A percentile compares a stretch with the other conserved stretches of the same genome.
Conservation (phyloP, 306 rosid species). For the Prosopis cineraria region DNA sequence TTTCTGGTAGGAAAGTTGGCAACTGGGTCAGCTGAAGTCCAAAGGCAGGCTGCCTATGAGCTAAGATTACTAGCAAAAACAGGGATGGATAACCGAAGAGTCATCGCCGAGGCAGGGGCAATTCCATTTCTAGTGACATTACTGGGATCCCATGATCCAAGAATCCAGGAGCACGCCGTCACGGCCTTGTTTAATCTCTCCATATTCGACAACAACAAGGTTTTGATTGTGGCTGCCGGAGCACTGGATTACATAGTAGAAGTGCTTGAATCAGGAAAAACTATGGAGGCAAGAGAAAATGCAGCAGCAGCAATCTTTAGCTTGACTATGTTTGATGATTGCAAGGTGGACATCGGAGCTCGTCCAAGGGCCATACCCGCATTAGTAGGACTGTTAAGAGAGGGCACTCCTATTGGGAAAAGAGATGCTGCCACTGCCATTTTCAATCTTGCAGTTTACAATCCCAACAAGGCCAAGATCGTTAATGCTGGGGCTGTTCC, state of each 20-base stretch:
- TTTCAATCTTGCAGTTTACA: conserved; percentile 71
- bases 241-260: conserved; percentile 72
- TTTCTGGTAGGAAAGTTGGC: conserved; percentile 95
- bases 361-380: conserved; percentile 70
- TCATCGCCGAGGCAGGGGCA: conserved; percentile 92
- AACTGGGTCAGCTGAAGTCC: conserved; percentile 82
- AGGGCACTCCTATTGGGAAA: conserved; percentile 78
- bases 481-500: conserved; percentile 65
- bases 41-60: conserved; percentile 90
- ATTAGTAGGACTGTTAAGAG: conserved; percentile 73
- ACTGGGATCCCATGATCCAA: conserved; percentile 66
- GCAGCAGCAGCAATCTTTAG: conserved; percentile 88
- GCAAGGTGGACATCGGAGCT: conserved; percentile 68
- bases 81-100: conserved; percentile 71
- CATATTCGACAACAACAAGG: conserved; percentile 79
- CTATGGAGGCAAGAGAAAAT: conserved; percentile 90
- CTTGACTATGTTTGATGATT: conserved; percentile 76
- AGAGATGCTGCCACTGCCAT: conserved; percentile 85
- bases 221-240: conserved; percentile 81
- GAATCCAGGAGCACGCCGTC: conserved; percentile 86
- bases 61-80: conserved; percentile 83
- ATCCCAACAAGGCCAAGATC: conserved; percentile 62
- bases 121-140: conserved; percentile 82
- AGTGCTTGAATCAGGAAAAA: conserved; percentile 73
- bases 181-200: conserved; percentile 90